phyloP scores from a whole-genome alignment of 805 yeast species.

The Brettanomyces naardenensis region DNA sequence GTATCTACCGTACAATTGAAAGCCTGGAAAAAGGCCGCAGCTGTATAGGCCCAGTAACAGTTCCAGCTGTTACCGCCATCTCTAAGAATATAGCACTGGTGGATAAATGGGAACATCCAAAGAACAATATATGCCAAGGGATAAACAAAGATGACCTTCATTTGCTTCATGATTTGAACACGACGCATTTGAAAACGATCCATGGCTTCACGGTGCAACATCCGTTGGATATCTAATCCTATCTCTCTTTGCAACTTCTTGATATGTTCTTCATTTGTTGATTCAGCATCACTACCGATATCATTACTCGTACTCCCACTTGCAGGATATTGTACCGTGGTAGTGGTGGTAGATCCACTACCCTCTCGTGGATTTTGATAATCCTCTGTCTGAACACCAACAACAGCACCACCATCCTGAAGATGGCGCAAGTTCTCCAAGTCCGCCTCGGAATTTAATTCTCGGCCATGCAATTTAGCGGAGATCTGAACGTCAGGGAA shows the following conservation, averaged over 20 bases:
- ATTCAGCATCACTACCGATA: neutral
- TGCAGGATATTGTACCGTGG: too few species aligned
- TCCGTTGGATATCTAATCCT: slow-evolving; percentile 24
- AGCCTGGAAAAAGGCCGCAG: slow-evolving; percentile 75
- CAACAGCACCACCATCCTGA: slow-evolving; percentile 5
- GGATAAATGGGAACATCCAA: slow-evolving; percentile 76
- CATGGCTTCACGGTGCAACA: slow-evolving; percentile 53
- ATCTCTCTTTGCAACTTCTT: slow-evolving; percentile 14
- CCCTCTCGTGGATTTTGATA: too few species aligned
- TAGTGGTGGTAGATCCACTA: neutral
- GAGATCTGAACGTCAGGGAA: slow-evolving; percentile 25
- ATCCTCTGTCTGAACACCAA: slow-evolving; percentile 1
- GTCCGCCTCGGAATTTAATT: slow-evolving; percentile 20
- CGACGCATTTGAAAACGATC: slow-evolving; percentile 56
- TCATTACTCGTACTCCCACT: neutral
- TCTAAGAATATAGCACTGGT: slow-evolving; percentile 50
- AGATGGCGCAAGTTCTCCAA: slow-evolving; percentile 18
- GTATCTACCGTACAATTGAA: slow-evolving; percentile 75
- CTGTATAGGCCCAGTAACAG: slow-evolving; percentile 48
- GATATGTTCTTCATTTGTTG: slow-evolving; percentile 6
- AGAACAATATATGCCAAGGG: slow-evolving; percentile 74
- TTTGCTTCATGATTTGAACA: slow-evolving; percentile 62
- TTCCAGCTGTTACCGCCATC: slow-evolving; percentile 14
- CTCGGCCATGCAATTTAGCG: slow-evolving; percentile 23
- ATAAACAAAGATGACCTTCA: slow-evolving; percentile 72